Evolutionary conservation across 2,329 filamentous ascomycete genomes (phyloP), one percentile per base, ranked within the genome.

Genomic region (Colletotrichum melonis): DNA sequence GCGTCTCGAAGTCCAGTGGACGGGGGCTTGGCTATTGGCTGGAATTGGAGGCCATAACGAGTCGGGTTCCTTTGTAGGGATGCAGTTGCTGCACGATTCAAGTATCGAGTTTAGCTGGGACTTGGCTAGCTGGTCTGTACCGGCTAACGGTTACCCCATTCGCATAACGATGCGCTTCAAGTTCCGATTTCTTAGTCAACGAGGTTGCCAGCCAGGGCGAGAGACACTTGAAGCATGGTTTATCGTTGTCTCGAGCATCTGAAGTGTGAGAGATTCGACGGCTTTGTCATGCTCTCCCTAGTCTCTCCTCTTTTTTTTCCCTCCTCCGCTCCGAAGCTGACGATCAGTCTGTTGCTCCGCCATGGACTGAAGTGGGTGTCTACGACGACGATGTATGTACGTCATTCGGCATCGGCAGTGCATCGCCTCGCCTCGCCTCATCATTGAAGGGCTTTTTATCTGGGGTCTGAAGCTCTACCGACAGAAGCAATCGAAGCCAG

Each of bases 361-460:
- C 60, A 62, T 73, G 26, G 26, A 49, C 60, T 35, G 42, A 49
- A 66, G 71, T 73, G 71, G 71, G 71, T 73, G 66, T 62, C 67
- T 60, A 54, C 55, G 38, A 59, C 55, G 38, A 59, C 59, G 28
- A 52, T 38, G 30, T 38, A 64, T 73, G 70, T 73, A 73, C 71
- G 71, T 70, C 71, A 73, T 73, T 66, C 71, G 67, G 71, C 60
- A 65, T 64, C 70, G 70, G 70, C 71, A 71, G n/a, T 73, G 60
- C 56, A 52, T 66, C 60, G 71, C 56, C 26, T 73, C 60, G 71
- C 56, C 26, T 73, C 67, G 71, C 67, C 71, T 73, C 67, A 55
- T 49, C 46, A 59, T 66, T 54, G 60, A 72, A 46, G 66, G 66
- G 30, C 54, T 52, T 35, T 49, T 49, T 42, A 46, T 56, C 63